These are phyloP conservation scores for Pseudonitzschia pungens DNA, from an alignment of 108 stramenopile genomes.

Conservation along the genomic window DNA sequence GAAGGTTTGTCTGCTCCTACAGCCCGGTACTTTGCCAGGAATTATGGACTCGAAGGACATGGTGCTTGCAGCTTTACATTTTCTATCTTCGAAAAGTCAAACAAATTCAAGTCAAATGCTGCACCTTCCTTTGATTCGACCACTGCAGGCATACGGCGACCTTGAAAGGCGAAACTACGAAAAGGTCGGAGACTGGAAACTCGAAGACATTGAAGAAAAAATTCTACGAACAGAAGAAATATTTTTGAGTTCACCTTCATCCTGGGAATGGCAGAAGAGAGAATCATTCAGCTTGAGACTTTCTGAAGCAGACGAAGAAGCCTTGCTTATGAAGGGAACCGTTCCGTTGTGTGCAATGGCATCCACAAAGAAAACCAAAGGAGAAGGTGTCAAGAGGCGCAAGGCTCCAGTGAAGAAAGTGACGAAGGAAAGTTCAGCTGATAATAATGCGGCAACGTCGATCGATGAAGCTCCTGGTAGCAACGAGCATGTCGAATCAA, in stretches of 20 bases:
- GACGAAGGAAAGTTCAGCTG: neutral
- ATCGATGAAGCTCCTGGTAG: neutral
- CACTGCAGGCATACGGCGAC: constrained; percentile 28
- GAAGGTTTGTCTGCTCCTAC: constrained; percentile 53
- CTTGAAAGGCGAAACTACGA: constrained; percentile 46
- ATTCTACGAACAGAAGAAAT: constrained; percentile 36
- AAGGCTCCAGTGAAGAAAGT: constrained; percentile 13
- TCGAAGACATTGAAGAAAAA: constrained; percentile 27
- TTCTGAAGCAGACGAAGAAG: constrained; percentile 25
- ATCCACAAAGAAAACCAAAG: constrained; percentile 15
- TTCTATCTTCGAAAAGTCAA: constrained; percentile 42
- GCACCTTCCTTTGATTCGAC: constrained; percentile 34
- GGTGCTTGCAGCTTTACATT: constrained; percentile 64
- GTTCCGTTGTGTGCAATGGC: constrained; percentile 23
- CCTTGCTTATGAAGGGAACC: constrained; percentile 34
- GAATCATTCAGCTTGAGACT: constrained; percentile 23
- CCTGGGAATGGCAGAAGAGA: constrained; percentile 41
- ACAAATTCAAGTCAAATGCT: constrained; percentile 18
- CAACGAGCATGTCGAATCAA: neutral
- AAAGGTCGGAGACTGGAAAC: constrained; percentile 37
- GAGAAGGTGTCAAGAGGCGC: constrained; percentile 17
- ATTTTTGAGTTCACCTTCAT: constrained; percentile 33
- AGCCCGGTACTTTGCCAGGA: constrained; percentile 65
- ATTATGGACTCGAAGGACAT: constrained; percentile 77
- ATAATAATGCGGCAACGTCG: neutral